Percentiles rank a stretch among this genome's conserved stretches.
These are phyloP conservation scores for Solioccasus polychromus DNA, from an alignment of 768 basidiomycete species.

Conservation along the genomic window DNA sequence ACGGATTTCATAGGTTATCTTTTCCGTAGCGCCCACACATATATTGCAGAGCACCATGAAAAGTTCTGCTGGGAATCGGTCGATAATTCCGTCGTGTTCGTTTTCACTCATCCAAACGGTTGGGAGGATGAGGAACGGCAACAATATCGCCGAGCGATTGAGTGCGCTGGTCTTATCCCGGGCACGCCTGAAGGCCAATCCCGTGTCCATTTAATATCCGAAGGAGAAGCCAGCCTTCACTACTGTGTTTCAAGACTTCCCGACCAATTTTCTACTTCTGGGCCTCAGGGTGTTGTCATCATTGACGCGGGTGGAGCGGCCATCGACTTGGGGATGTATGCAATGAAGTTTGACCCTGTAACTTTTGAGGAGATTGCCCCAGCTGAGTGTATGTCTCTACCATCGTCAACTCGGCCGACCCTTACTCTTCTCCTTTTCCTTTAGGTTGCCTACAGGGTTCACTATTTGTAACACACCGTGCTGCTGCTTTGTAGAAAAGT, in stretches of 20 bases:
- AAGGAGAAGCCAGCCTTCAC: conserved; percentile 25
- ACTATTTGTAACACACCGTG: conserved; percentile 44
- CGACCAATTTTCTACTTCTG: conserved; percentile 9
- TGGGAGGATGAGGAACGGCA: no score
- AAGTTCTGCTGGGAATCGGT: no score
- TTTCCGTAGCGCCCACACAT: no score
- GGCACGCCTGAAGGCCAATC: no score
- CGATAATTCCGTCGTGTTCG: no score
- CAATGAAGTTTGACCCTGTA: conserved; percentile 16
- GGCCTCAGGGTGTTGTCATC: conserved; percentile 35
- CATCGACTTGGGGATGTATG: conserved; percentile 37
- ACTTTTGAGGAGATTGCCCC: conserved; percentile 33
- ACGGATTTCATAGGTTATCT: conserved; percentile 22
- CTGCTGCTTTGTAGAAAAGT: conserved; percentile 35
- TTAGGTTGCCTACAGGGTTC: conserved; percentile 46
- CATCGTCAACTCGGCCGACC: background rate
- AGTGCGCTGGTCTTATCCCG: no score
- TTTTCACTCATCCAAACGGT: no score
- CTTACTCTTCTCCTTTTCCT: background rate
- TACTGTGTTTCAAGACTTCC: no score
- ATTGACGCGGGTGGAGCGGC: conserved; percentile 43
- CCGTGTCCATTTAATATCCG: no score
- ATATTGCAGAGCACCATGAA: no score
- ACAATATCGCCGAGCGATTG: no score
- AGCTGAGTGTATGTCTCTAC: conserved; percentile 23